These are phyloP conservation scores for Biscogniauxia marginata DNA, from an alignment of 2,329 filamentous ascomycete genomes.

Conservation along the genomic window DNA sequence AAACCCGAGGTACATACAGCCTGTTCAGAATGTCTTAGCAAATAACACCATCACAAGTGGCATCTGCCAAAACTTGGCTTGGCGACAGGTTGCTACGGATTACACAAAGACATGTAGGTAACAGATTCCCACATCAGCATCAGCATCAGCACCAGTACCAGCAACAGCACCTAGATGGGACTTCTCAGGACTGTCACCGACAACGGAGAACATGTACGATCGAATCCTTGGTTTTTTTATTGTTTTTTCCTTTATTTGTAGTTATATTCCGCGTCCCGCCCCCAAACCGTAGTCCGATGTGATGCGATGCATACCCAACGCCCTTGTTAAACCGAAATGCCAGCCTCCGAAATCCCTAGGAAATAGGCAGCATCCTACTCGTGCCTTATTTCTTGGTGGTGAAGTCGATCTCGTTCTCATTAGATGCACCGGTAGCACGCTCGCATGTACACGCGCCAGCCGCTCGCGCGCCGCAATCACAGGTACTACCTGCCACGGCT, in stretches of 20 bases:
- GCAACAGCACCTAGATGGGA: no score
- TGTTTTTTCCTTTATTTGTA: neutral
- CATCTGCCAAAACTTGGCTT: neutral
- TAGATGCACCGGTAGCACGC: conserved; percentile 58
- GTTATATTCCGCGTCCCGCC: neutral
- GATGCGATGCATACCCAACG: conserved; percentile 4
- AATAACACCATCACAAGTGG: neutral
- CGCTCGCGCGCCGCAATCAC: conserved; percentile 74
- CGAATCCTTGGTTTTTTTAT: neutral
- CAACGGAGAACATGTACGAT: neutral
- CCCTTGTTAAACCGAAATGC: conserved; percentile 11
- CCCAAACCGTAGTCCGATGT: neutral
- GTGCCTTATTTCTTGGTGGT: conserved; percentile 63
- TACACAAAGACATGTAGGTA: neutral
- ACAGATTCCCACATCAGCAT: no score
- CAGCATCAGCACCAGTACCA: no score
- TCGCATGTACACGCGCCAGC: conserved; percentile 79
- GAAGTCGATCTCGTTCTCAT: conserved; percentile 81
- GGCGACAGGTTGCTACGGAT: neutral
- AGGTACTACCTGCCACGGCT: conserved; percentile 58
- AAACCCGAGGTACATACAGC: neutral
- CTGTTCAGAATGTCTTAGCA: neutral
- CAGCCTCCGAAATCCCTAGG: neutral
- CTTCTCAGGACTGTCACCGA: no score
- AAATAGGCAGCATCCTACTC: no score